Base-by-base conservation (phyloP, 2,329 filamentous ascomycete genomes). In the Colletotrichum acutatum region DNA sequence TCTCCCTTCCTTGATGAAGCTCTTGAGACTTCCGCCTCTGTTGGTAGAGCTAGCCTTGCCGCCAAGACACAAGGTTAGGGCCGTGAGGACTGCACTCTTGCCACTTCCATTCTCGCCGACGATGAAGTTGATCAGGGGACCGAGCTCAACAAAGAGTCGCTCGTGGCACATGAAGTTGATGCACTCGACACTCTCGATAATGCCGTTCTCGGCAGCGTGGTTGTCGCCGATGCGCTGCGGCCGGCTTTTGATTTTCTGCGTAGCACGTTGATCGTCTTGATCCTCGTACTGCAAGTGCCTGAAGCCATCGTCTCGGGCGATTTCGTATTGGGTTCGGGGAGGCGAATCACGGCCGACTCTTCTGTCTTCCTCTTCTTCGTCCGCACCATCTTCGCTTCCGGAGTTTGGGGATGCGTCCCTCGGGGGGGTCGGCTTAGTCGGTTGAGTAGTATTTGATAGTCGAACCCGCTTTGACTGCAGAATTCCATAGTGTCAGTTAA, bases 51-150 rank as follows among this genome's bases (percentile, higher is more conserved):
- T 94, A 2, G 97, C 95, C 82, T 98, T 98, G 24, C 94, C 96
- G 73, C 97, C 97, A n/a, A 99, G 87, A 79, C 97, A 98, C 42
- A 99, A 88, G 0, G 95, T 98, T 75, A 99, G 90, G 5, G 95
- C 97, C 0, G 97, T 98, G 32, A 99, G 85, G 16, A 98, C 93
- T 3, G 97, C 97, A 81, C 97, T 99, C 85, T 99, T 99, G 46
- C 97, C 97, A 80, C 96, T 98, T 37, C 97, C 97, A 80, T 99
- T 99, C 82, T 98, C 95, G 19, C 97, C 97, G 68, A 98, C 95
- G 74, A 99, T 95, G 83, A 99, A 99, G 83, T 99, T 99, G 82
- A 99, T 97, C 49, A 98, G 86, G 0, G 97, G 97, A 0, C 97
- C 97, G n/a, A 99, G 87, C 69, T 93, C 90, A 72, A 97, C 93